Evolutionary conservation across 345 rosid genomes (phyloP), one percentile per base, ranked within the genome.

Genomic region (Hibiscus trionum): DNA sequence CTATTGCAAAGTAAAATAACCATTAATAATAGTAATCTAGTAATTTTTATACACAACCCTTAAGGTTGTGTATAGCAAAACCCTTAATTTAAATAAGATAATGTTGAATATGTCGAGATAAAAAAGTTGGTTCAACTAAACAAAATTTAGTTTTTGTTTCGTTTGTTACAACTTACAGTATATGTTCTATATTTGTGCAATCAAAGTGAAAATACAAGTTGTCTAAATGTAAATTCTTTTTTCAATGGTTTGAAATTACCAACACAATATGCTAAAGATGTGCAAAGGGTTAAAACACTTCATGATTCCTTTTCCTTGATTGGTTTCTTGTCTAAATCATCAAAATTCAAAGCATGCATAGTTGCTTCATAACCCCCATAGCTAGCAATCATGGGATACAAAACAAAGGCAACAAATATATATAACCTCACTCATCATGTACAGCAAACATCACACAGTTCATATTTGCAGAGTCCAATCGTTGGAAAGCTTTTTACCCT

Each of bases 261-360:
- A 2, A 66, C 12, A 66, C 19, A 7, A 1, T 39, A 39, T 39
- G 4, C 44, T 39, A 39, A 39, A 39, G 44, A 39, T 39, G 9
- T 39, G 10, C 44, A 39, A n/a, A 8, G 44, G 44, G 44, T 39
- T 39, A 7, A 39, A 39, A 5, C n/a, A n/a, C 58, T 33, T 0
- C 7, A 33, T 55, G 72, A 69, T 52, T 69, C 61, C 33, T 33
- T 69, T 69, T 69, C 29, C 72, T 9, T 55, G 19, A 29, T 9
- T 69, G 61, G 61, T 52, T 52, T 52, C 61, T 55, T 69, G 5
- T n/a, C 10, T 39, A 8, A 39, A 39, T 39, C 44, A 39, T 39
- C 44, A 37, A 42, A 26, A 15, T 71, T 53, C 44, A 65, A 64
- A 64, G 29, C 19, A 52, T 39, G 31, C n/a, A 61, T 46, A 11